Evolutionary conservation across 768 basidiomycete genomes (phyloP).

Genomic region (Psilocybe sp.): DNA sequence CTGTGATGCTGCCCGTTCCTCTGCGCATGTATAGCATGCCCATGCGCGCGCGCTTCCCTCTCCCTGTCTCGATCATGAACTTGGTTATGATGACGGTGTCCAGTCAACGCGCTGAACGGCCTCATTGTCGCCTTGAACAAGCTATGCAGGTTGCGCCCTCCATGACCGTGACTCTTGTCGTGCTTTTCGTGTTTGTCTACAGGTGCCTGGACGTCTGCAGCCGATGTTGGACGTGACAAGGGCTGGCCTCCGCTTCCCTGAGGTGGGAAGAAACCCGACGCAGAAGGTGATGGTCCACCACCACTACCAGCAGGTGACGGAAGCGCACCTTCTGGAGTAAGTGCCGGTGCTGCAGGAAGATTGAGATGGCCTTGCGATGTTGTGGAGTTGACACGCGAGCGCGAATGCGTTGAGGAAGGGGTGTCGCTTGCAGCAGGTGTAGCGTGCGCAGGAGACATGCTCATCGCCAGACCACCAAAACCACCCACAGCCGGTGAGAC

Average conservation of each 20-base stretch:
- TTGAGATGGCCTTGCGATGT: too few relatives aligned
- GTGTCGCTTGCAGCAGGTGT: too few relatives aligned
- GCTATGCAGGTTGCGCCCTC: slow-evolving; percentile 43
- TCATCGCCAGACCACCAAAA: not conserved
- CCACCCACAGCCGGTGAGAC: slow-evolving; percentile 6
- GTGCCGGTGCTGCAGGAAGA: too few relatives aligned
- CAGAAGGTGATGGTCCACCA: too few relatives aligned
- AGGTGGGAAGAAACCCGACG: too few relatives aligned
- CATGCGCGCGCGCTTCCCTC: slow-evolving; percentile 6
- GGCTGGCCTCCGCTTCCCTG: too few relatives aligned
- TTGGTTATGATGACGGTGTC: slow-evolving; percentile 22
- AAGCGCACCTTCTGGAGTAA: too few relatives aligned
- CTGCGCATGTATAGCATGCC: not conserved
- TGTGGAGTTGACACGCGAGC: too few relatives aligned
- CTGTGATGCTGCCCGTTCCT: not conserved
- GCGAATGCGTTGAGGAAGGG: too few relatives aligned
- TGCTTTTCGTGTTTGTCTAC: not conserved
- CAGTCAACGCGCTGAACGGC: slow-evolving; percentile 46
- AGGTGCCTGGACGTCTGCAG: not conserved
- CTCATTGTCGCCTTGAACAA: slow-evolving; percentile 64
- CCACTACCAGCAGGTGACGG: too few relatives aligned
- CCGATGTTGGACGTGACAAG: too few relatives aligned
- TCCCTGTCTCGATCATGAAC: slow-evolving; percentile 5
- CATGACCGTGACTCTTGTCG: slow-evolving; percentile 31
- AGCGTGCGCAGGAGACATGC: too few relatives aligned